Evolutionary conservation across 2,329 filamentous ascomycete genomes (phyloP).

Genomic region (Aspergillus glaucus): DNA sequence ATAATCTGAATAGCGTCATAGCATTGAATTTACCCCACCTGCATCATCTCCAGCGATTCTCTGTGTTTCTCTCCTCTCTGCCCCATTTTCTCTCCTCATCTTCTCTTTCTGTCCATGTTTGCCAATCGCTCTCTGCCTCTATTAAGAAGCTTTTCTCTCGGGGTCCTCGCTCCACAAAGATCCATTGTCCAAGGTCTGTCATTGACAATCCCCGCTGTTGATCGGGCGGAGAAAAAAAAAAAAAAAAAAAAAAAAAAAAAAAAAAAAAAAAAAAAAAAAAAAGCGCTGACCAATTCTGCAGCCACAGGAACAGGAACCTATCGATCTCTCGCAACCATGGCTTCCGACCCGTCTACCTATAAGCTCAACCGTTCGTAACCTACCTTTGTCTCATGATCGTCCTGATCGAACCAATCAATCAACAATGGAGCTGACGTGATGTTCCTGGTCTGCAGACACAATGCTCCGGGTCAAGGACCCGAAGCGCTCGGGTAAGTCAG

Average conservation of each 20-base stretch:
- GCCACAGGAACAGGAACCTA: constrained; percentile 16
- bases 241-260: too few relatives aligned
- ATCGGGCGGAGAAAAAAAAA: background rate
- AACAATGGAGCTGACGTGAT: constrained; percentile 13
- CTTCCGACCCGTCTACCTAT: constrained; percentile 56
- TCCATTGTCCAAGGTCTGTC: constrained; percentile 13
- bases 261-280: too few relatives aligned
- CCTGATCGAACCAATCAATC: background rate
- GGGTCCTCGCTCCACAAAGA: constrained; percentile 19
- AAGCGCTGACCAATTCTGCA: background rate
- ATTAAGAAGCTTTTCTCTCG: constrained; percentile 14
- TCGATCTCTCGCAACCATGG: constrained; percentile 42
- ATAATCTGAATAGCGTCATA: too few relatives aligned
- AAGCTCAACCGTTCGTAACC: constrained; percentile 56
- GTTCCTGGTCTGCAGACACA: constrained; percentile 27
- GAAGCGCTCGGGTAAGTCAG: constrained; percentile 60
- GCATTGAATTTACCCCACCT: too few relatives aligned
- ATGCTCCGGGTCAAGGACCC: constrained; percentile 96
- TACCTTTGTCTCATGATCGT: background rate
- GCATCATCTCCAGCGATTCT: background rate
- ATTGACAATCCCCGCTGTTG: background rate
- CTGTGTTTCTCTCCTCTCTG: background rate
- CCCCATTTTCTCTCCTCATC: background rate
- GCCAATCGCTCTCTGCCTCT: constrained; percentile 10
- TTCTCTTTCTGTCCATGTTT: constrained; percentile 15